These are phyloP conservation scores for Boletus holoroseus DNA, from an alignment of 1,284 basidiomycete genomes.

Conservation along the genomic window DNA sequence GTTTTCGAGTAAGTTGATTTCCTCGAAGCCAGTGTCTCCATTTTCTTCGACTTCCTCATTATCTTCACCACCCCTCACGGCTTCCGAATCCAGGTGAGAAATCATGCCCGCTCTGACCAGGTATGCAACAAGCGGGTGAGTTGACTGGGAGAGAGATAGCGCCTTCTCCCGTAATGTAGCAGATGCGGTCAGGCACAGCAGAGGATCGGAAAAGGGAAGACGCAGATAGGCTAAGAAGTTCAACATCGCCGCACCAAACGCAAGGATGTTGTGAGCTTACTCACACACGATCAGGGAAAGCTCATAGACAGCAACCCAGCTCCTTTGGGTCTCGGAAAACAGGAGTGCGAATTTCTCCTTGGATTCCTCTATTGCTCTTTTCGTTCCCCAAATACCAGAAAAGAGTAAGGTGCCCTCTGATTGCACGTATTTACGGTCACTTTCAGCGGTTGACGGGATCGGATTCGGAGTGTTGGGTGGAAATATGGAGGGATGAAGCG, in stretches of 20 bases:
- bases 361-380: constrained; percentile 37
- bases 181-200: constrained; percentile 77
- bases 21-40: constrained; percentile 55
- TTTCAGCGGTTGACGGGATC: constrained; percentile 59
- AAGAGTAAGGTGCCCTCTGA: constrained; percentile 72
- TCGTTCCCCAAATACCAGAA: constrained; percentile 68
- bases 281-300: constrained; percentile 71
- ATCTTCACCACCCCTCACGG: constrained; percentile 24
- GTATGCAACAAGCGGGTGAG: constrained; percentile 49
- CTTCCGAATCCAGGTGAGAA: constrained; percentile 17
- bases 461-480: constrained; percentile 75
- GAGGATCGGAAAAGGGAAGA: constrained; percentile 63
- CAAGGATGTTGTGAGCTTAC: constrained; percentile 29
- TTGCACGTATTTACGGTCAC: constrained; percentile 67
- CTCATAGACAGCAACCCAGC: constrained; percentile 74
- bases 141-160: constrained; percentile 45
- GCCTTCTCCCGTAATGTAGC: constrained; percentile 73
- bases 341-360: constrained; percentile 58
- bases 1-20: constrained; percentile 76
- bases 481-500: constrained; percentile 56
- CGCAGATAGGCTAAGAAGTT: constrained; percentile 58
- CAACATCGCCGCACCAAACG: not conserved
- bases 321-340: constrained; percentile 50
- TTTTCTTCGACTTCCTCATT: constrained; percentile 31
- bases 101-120: constrained; percentile 32